Base-by-base conservation (phyloP, 1,139 yeast genomes). In the Geotrichum reessii region DNA sequence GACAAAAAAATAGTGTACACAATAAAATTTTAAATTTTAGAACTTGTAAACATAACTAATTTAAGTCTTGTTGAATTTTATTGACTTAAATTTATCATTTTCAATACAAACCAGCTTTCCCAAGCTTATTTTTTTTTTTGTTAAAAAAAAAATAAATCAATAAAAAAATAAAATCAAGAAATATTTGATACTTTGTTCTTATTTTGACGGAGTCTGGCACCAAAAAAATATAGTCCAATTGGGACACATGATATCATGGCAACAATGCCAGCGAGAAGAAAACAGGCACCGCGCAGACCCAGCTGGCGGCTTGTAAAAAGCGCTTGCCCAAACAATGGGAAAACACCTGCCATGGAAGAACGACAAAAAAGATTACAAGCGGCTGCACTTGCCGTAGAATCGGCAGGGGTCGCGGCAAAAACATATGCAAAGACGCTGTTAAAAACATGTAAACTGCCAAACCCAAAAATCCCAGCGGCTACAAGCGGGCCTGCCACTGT, bases 311-410 rank as follows among this genome's bases (percentile, higher is more conserved):
- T 24, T 21, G 17, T 21, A 66, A 76, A 82, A 73, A 84, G 74
- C 53, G 80, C 80, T 27, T 82, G 74, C 3, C 82, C 80, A 68
- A 85, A 85, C 50, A 85, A 71, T 5, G 90, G 90, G 72, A 85
- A 84, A 0, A 85, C 80, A 7, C 86, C 83, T 3, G 87, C 84
- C 76, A 83, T 72, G 9, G 77, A 63, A 61, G 84, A 81, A 67
- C 90, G 77, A 52, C 83, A 74, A 61, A 85, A 77, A 53, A 83
- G 80, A 68, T 84, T 85, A 12, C 87, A 86, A 9, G 88, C 88
- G 71, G 84, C 73, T 0, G 86, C 88, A 21, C 86, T 81, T 0
- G 90, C 90, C 19, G 86, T 81, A 12, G 44, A n/a, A 60, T 77
- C 78, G 9, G 72, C 71, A 48, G 77, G 71, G 65, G 81, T 83